Conservation (phyloP, 2,329 filamentous ascomycete genomes). For the Alternaria triticina region DNA sequence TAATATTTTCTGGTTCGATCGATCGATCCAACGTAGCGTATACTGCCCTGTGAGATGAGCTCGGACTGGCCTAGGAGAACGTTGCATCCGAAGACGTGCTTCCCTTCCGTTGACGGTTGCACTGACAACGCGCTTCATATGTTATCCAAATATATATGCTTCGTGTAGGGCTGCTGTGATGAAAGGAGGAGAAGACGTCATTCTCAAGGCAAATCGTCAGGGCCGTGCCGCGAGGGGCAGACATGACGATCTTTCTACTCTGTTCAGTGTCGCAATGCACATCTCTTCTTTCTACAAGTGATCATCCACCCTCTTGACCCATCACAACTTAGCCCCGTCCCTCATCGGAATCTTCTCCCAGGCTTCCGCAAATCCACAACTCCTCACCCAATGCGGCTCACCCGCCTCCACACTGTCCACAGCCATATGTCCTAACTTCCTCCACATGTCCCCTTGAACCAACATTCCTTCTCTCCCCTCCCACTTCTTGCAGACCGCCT, state of each 20-base stretch:
- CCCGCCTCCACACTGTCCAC: slow-evolving; percentile 66
- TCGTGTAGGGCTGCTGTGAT: neutral
- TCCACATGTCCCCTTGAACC: slow-evolving; percentile 66
- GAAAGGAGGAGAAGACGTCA: neutral
- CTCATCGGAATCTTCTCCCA: slow-evolving; percentile 60
- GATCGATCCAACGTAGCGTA: neutral
- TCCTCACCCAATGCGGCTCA: slow-evolving; percentile 65
- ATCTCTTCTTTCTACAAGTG: neutral
- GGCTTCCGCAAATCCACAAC: slow-evolving; percentile 68
- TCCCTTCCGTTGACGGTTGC: neutral
- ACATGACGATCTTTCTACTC: neutral
- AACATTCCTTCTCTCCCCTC: slow-evolving; percentile 53
- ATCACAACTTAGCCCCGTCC: slow-evolving; percentile 31
- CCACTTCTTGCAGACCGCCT: slow-evolving; percentile 58
- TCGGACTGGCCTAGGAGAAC: neutral
- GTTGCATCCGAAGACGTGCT: neutral
- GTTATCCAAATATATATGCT: neutral
- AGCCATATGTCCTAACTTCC: slow-evolving; percentile 65
- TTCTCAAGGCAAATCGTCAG: neutral
- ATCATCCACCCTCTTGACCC: neutral
- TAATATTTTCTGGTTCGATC: neutral
- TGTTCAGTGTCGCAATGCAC: neutral
- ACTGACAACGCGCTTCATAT: neutral
- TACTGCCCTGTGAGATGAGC: neutral
- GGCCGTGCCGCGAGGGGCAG: neutral